Evolutionary conservation across 805 yeast species (phyloP).

Genomic region (Spathaspora girioi): DNA sequence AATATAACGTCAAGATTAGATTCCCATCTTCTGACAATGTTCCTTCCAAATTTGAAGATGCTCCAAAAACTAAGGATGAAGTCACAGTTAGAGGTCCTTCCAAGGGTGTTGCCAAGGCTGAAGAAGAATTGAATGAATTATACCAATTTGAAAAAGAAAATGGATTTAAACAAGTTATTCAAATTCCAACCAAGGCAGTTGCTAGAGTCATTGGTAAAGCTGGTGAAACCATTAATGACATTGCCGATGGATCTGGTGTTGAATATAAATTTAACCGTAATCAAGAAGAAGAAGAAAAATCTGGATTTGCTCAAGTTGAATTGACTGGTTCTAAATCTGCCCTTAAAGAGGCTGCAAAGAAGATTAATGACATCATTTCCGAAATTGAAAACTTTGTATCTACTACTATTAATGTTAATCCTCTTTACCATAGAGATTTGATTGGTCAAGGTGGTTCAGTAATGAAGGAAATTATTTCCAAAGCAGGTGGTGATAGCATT

Average conservation of each 20-base stretch:
- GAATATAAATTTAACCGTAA: conserved; percentile 47
- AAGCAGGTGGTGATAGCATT: conserved; percentile 69
- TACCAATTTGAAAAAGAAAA: conserved; percentile 84
- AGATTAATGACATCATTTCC: conserved; percentile 58
- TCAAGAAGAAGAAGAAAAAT: conserved; percentile 39
- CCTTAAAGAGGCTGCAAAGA: conserved; percentile 65
- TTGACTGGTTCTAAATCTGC: conserved; percentile 76
- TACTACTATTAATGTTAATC: conserved; percentile 61
- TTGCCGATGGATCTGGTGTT: conserved; percentile 66
- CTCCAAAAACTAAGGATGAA: conserved; percentile 53
- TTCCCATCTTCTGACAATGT: conserved; percentile 50
- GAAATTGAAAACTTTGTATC: conserved; percentile 62
- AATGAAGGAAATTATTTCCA: conserved; percentile 66
- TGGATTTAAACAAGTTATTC: conserved; percentile 61
- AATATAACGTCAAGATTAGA: conserved; percentile 75
- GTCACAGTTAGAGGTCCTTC: conserved; percentile 84
- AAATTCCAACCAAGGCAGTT: conserved; percentile 70
- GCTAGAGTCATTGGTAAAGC: conserved; percentile 85
- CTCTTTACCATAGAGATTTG: conserved; percentile 68
- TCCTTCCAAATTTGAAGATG: conserved; percentile 21
- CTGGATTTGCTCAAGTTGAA: conserved; percentile 58
- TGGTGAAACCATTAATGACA: conserved; percentile 80
- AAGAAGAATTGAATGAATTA: conserved; percentile 79
- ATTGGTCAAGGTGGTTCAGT: conserved; percentile 77
- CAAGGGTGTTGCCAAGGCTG: conserved; percentile 78